Base-by-base conservation (phyloP, 176 grass and related monocot species). In the Oryza glaberrima region DNA sequence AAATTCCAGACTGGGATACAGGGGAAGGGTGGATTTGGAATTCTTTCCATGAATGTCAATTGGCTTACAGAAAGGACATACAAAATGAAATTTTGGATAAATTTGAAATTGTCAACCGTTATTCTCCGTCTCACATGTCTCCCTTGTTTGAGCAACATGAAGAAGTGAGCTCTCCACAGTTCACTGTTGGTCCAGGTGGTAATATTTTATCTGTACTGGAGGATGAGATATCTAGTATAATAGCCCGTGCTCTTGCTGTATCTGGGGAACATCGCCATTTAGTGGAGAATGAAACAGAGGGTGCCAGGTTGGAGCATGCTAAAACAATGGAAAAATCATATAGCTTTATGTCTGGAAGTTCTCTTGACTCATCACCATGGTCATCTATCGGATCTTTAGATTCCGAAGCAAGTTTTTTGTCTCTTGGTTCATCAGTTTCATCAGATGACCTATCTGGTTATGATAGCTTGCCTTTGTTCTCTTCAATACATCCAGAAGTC, bases 191-290 rank as follows among this genome's bases (percentile, higher is more conserved):
- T 72, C 88, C 86, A 20, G 69, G 92, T 82, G 85, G 90, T 56
- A 94, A 89, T 81, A 70, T 96, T 87, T 30, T 96, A 60, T 94
- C 87, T 47, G 72, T 88, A 75, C 74, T 85, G 11, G 91, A 99
- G 84, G 88, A 94, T 86, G 94, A 96, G 84, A 86, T 99, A 92
- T 99, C 94, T 65, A 96, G 96, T 70, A 99, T 94, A 88, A 99
- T 99, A 78, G 79, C 93, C 71, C 44, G 81, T 61, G 93, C 91
- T 68, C 90, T 96, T 77, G 88, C 82, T 6, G 71, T 91, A 65
- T 92, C 86, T 73, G 96, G 92, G 77, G 88, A 95, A 80, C 80
- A 65, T 17, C 86, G 43, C 43, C 43, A 44, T 43, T 43, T 43
- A 43, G 8, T 43, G 8, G 41, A 94, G 36, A 94, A 82, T 49